Evolutionary conservation across 257 asterid species (phyloP), one percentile per base, ranked within the genome.

Genomic region (Nicotiana tabacum): DNA sequence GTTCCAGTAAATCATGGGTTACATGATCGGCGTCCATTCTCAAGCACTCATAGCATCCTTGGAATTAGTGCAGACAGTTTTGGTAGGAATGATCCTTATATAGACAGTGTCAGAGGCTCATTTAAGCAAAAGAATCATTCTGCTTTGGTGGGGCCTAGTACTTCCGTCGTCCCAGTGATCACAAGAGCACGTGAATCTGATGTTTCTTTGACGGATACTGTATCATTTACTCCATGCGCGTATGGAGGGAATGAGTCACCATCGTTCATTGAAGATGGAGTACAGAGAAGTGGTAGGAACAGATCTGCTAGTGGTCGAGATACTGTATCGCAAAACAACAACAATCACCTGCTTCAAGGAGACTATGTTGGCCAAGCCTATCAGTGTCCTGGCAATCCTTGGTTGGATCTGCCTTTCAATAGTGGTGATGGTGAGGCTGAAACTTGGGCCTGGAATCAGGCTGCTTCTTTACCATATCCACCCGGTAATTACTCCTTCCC

Each of bases 321-420:
- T 53, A 81, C 95, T 82, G 84, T 62, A 56, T 33, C 81, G 85
- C 85, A 88, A 5, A 94, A 88, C 62, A 89, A 84, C 46, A 1
- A 85, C 18, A 84, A 89, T 85, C 85, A 85, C 81, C 79, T 90
- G 80, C 80, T 85, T 77, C 97, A 84, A 83, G 97, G 95, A 83
- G 93, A 82, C 83, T 91, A 88, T 87, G 89, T 82, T 66, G 89
- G 86, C 67, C 94, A 86, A 17, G 89, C 92, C 13, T 87, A 88
- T 85, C 97, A 84, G 65, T 80, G 89, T 78, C 93, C 93, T 18
- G 91, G 92, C 24, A 83, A 88, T 85, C 92, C 94, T 81, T 91
- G 96, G 96, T 66, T 93, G 87, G 95, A 89, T 81, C 61, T 89
- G 88, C 93, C 88, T 61, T 85, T 83, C 43, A 87, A 89, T 46